Conservation (phyloP, 2,329 filamentous ascomycete genomes). For the Cryphonectria carpinicola region DNA sequence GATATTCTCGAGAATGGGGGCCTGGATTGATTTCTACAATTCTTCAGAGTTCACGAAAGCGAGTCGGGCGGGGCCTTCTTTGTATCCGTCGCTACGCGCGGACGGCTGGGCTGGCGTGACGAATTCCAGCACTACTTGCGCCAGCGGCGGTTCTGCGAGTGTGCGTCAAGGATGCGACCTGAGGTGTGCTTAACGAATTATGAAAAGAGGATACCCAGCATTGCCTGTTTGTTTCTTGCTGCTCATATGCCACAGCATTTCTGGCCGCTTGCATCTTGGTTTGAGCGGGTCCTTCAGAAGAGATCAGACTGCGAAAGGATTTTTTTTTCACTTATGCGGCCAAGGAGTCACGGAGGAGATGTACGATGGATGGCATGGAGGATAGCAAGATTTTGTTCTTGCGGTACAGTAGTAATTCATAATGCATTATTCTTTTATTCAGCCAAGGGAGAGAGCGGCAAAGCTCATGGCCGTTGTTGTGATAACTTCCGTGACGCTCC, state of each 20-base stretch:
- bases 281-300: background rate
- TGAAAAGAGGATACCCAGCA: constrained; percentile 2
- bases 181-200: background rate
- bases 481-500: background rate
- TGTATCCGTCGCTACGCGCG: background rate
- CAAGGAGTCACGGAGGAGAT: background rate
- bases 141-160: background rate
- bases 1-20: background rate
- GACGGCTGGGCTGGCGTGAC: background rate
- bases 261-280: background rate
- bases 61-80: background rate
- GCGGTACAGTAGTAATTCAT: background rate
- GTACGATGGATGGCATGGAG: background rate
- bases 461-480: background rate
- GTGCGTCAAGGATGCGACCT: background rate
- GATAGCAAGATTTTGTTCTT: background rate
- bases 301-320: background rate
- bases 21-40: background rate
- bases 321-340: background rate
- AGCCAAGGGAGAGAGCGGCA: too few species aligned
- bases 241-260: background rate
- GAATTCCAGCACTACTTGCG: background rate
- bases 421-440: background rate
- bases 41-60: background rate
- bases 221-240: background rate